phyloP scores from a whole-genome alignment of 345 rosid genomes.

The Salix viminalis region DNA sequence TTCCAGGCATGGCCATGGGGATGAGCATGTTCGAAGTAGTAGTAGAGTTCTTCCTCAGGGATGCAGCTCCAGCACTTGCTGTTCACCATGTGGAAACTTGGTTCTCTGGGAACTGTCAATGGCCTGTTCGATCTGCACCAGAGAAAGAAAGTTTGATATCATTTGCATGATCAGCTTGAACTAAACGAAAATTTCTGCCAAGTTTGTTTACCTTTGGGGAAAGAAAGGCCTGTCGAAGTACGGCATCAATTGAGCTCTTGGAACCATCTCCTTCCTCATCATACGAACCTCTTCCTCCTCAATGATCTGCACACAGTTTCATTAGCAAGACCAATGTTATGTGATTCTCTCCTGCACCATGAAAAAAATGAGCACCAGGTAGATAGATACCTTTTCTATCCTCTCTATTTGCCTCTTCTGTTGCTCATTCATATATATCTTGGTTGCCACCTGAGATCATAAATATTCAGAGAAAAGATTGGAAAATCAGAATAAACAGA shows the following conservation, averaged over 20 bases:
- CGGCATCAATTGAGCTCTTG: slow-evolving; percentile 86
- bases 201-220: slow-evolving; percentile 52
- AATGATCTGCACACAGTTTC: slow-evolving; percentile 43
- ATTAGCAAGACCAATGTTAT: not conserved
- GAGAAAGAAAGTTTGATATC: not conserved
- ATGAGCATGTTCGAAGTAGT: slow-evolving; percentile 36
- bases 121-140: slow-evolving; percentile 64
- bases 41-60: slow-evolving; percentile 39
- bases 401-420: slow-evolving; percentile 59
- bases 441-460: slow-evolving; percentile 61
- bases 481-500: not conserved
- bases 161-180: not conserved
- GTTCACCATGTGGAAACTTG: slow-evolving; percentile 47
- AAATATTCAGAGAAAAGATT: not conserved
- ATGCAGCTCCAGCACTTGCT: slow-evolving; percentile 58
- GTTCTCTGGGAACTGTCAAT: slow-evolving; percentile 70
- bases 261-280: slow-evolving; percentile 82
- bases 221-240: slow-evolving; percentile 67
- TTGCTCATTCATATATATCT: slow-evolving; percentile 47
- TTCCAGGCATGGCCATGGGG: slow-evolving; percentile 41
- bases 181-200: not conserved
- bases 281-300: slow-evolving; percentile 68
- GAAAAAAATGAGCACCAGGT: not conserved
- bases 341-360: not conserved
- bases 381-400: slow-evolving; percentile 48